Conservation (phyloP, 768 basidiomycete genomes). For the Cubamyces lactineus region DNA sequence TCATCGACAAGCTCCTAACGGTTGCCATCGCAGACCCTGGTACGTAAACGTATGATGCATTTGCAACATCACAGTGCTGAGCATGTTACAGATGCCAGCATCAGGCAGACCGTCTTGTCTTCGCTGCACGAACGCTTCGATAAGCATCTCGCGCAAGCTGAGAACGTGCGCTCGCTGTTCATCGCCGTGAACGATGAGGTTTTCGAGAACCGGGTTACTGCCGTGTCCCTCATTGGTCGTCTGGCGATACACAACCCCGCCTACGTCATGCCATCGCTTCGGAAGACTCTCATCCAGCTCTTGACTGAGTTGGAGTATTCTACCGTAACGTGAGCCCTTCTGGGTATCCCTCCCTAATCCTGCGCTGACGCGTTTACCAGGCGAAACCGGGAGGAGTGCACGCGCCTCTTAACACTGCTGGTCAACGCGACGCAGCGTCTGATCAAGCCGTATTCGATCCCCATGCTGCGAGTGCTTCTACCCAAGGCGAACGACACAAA, state of each 20-base stretch:
- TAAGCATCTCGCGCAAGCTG: constrained; percentile 95
- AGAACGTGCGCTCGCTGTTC: constrained; percentile 96
- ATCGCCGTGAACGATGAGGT: constrained; percentile 97
- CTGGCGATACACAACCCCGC: constrained; percentile 96
- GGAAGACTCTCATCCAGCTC: constrained; percentile 94
- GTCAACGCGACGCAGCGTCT: constrained; percentile 91
- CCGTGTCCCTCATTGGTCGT: constrained; percentile 88
- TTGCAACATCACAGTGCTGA: background rate
- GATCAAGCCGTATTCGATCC: constrained; percentile 93
- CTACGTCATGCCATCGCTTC: constrained; percentile 96
- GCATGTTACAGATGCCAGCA: constrained; percentile 62
- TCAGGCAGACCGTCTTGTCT: constrained; percentile 84
- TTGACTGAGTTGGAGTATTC: constrained; percentile 97
- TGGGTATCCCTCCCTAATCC: background rate
- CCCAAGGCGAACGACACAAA: constrained; percentile 87
- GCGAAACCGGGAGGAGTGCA: constrained; percentile 89
- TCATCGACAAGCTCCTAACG: constrained; percentile 93
- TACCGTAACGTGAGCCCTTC: constrained; percentile 70
- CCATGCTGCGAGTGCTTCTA: constrained; percentile 91
- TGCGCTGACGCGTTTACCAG: constrained; percentile 41
- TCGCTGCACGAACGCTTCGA: constrained; percentile 93
- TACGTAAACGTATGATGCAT: constrained; percentile 35
- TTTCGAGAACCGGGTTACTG: constrained; percentile 91
- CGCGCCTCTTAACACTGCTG: constrained; percentile 84
- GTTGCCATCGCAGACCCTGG: constrained; percentile 97